Base-by-base conservation (phyloP, 106 monocot genomes). In the Platanthera zijinensis region DNA sequence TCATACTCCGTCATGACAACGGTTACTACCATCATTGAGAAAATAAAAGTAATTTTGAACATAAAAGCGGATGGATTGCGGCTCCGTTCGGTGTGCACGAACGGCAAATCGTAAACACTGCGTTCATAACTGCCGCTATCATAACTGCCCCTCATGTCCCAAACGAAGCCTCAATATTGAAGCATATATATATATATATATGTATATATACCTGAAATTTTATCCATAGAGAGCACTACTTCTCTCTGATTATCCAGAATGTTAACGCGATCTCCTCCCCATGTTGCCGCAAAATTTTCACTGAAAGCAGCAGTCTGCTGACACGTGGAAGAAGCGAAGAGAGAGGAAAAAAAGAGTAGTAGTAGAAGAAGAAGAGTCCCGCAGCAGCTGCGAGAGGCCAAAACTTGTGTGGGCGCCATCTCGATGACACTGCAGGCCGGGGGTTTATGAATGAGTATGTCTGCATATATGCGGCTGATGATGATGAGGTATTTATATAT, bases 171-270 rank as follows among this genome's bases (percentile, higher is more conserved):
- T 39, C 2, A 39, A 39, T 39, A 39, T 39, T 39, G 39, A 39
- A 39, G 39, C 25, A 25, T 25, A 25, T 25, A 53, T 53, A 53
- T 53, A 53, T 53, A 53, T 53, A 9, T 19, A 57, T 69, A 46
- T 15, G 17, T 48, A 48, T 47, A 47, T 47, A 47, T 84, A 87
- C 87, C 90, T 12, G 87, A 75, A 10, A 21, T 50, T 75, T 81
- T 71, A 63, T 90, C 87, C 87, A 87, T 69, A 51, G 46, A 80
- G 69, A 87, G 85, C 49, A 83, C 78, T 14, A 81, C 78, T 69
- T 78, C 69, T 30, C 68, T 77, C 49, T 87, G 79, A 7, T 52
- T 57, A 51, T 87, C 50, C 5, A 87, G 46, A 74, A 32, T 14
- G 18, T 70, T 51, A 1, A 81, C 75, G 52, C 77, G 83, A 62